These are phyloP conservation scores for Misopates orontium DNA, from an alignment of 257 asterid genomes.

Conservation along the genomic window DNA sequence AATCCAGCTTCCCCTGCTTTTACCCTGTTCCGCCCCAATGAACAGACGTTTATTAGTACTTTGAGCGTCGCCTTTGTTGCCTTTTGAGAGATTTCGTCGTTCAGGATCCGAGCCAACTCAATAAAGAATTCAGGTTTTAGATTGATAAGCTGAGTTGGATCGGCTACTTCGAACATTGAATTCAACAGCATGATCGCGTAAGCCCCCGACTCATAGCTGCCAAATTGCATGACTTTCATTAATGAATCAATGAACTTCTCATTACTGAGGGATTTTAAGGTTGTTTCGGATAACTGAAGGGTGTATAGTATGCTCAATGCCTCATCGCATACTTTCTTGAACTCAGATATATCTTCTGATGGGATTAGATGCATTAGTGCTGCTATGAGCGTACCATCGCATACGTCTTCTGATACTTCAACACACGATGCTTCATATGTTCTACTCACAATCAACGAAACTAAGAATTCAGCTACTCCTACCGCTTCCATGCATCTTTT, in stretches of 20 bases:
- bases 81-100: slow-evolving; percentile 48
- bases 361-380: no score
- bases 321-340: slow-evolving; percentile 40
- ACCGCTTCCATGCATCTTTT: slow-evolving; percentile 56
- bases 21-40: slow-evolving; percentile 55
- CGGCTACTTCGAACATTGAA: slow-evolving; percentile 44
- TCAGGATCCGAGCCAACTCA: slow-evolving; percentile 44
- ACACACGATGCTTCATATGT: neutral
- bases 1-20: slow-evolving; percentile 66
- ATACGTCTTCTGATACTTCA: slow-evolving; percentile 29
- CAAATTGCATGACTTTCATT: slow-evolving; percentile 43
- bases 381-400: no score
- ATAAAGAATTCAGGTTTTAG: slow-evolving; percentile 38
- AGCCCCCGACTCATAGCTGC: slow-evolving; percentile 67
- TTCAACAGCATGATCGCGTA: slow-evolving; percentile 53
- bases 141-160: slow-evolving; percentile 31
- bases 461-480: slow-evolving; percentile 61
- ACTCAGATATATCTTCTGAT: slow-evolving; percentile 28
- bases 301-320: slow-evolving; percentile 56
- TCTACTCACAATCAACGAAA: slow-evolving; percentile 37
- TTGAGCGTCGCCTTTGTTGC: slow-evolving; percentile 51
- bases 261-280: slow-evolving; percentile 39
- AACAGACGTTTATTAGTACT: slow-evolving; percentile 40
- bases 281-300: slow-evolving; percentile 54
- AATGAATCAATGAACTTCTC: slow-evolving; percentile 46